These are phyloP conservation scores for Triticum monococcum DNA, from an alignment of 176 grass and related monocot genomes.

Conservation along the genomic window DNA sequence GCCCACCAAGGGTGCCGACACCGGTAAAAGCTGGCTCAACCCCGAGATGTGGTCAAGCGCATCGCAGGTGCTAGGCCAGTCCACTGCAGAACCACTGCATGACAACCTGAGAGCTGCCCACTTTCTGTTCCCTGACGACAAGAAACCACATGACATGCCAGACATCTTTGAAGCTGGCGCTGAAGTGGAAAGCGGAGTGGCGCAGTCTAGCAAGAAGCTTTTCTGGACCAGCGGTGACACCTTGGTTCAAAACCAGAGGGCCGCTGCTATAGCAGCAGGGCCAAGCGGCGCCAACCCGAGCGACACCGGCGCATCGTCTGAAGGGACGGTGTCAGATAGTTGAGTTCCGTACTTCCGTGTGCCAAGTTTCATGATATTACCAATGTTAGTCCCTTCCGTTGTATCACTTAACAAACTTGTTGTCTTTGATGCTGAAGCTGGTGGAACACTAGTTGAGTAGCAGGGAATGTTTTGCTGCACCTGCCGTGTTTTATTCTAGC, in stretches of 20 bases:
- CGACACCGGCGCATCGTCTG: constrained; percentile 41
- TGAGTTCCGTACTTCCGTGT: constrained; percentile 4
- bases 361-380: background rate
- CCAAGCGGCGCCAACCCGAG: constrained; percentile 23
- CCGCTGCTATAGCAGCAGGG: constrained; percentile 10
- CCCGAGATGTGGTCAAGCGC: constrained; percentile 28
- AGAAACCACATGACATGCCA: constrained; percentile 26
- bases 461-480: too few relatives aligned
- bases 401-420: too few relatives aligned
- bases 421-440: too few relatives aligned
- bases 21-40: background rate
- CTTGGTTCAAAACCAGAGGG: constrained; percentile 40
- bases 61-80: background rate
- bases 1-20: constrained; percentile 42
- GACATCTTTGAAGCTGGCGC: constrained; percentile 27
- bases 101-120: background rate
- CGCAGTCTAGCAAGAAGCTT: constrained; percentile 30
- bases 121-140: constrained; percentile 4
- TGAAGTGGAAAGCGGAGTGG: constrained; percentile 39
- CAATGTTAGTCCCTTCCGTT: too few relatives aligned
- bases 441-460: background rate
- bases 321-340: constrained; percentile 65
- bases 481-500: too few relatives aligned
- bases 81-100: background rate
- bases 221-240: constrained; percentile 4